Evolutionary conservation across 441 rosid species (phyloP), one percentile per base, ranked within the genome.

Genomic region (Hypseocharis bilobata): DNA sequence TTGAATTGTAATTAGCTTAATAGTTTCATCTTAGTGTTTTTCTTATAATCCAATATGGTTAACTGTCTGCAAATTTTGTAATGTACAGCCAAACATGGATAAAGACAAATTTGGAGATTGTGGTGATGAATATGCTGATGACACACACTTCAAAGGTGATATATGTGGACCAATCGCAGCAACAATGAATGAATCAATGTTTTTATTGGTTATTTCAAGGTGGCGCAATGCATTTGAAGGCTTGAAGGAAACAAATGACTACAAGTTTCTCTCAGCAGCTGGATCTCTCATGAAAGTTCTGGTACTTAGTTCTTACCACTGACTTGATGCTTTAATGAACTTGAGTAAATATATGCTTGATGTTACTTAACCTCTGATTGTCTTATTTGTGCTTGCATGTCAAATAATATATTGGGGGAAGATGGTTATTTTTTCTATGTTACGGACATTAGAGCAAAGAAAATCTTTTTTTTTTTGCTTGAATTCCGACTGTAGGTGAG

Each of bases 161-260:
- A 71, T 88, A 40, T 94, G 98, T 71, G 96, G 96, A 65, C 99
- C 99, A 17, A 85, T 94, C 78, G 89, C 98, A 66, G 86, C 86
- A 79, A 76, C 96, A 61, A 86, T 91, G 83, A 86, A 86, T 66
- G 98, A 94, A 79, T 82, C 92, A 62, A 89, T 91, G 99, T 91
- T 94, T 79, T 62, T 63, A 67, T 83, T 94, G 59, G 87, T 94
- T 73, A 72, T 84, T 66, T 89, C 96, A 51, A 91, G 81, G 73
- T 94, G 99, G 99, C 88, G 84, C 58, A 40, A 59, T 78, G 91
- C 92, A 64, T 86, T 84, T 83, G 96, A 94, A 52, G 86, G 85
- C 70, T 81, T 89, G 78, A 91, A 94, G 77, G 88, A 91, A 79
- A 88, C 96, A 70, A 84, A 89, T 60, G 86, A 86, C 68, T 85